These are phyloP conservation scores for Moniliophthora roreri DNA, from an alignment of 1,284 basidiomycete species.

Conservation along the genomic window DNA sequence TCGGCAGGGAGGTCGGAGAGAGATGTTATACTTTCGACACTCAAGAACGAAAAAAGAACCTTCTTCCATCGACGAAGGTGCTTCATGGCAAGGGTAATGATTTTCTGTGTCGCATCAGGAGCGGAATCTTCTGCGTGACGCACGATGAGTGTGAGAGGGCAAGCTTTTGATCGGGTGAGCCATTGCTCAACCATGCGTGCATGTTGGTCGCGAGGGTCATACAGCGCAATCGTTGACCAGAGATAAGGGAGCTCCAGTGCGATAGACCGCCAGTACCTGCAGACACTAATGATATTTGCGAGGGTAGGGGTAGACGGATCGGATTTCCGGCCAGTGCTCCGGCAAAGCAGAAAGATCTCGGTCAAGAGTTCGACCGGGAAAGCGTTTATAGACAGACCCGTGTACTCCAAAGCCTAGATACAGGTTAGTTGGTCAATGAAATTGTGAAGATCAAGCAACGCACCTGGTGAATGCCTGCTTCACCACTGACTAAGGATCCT, in stretches of 20 bases:
- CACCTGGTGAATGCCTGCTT: too few relatives aligned
- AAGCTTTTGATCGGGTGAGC: background rate
- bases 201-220: background rate
- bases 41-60: background rate
- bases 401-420: background rate
- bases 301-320: background rate
- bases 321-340: background rate
- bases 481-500: too few relatives aligned
- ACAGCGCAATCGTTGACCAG: background rate
- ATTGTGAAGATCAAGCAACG: too few relatives aligned
- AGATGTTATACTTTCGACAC: too few relatives aligned
- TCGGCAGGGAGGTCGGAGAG: too few relatives aligned
- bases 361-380: background rate
- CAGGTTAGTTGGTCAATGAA: too few relatives aligned
- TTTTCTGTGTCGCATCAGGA: background rate
- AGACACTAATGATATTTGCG: background rate
- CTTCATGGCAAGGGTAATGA: background rate
- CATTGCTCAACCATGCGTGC: background rate
- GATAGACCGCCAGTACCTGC: background rate
- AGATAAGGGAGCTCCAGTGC: background rate
- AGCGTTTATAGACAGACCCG: background rate
- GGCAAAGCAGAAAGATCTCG: background rate
- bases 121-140: background rate
- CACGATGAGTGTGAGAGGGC: background rate
- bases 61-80: background rate